phyloP scores from a whole-genome alignment of 2,329 filamentous ascomycete species.

The Colletotrichum sojae region DNA sequence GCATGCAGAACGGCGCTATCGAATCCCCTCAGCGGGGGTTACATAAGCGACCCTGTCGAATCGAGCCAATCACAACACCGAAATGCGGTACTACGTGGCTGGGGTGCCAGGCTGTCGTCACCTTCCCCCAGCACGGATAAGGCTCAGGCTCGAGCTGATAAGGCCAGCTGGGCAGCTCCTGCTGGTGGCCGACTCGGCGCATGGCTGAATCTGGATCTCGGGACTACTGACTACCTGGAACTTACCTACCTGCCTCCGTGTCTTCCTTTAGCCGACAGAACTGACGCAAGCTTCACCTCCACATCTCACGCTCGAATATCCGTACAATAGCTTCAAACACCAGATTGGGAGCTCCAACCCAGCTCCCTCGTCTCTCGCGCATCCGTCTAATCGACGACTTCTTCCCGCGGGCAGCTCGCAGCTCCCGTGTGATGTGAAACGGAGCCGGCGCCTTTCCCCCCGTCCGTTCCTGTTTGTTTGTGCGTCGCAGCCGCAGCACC shows the following conservation, averaged over 20 bases:
- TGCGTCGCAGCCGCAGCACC: constrained; percentile 29
- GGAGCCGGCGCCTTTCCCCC: constrained; percentile 24
- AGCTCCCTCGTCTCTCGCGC: neutral
- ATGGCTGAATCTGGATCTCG: constrained; percentile 17
- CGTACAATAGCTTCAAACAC: constrained; percentile 14
- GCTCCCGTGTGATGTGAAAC: constrained; percentile 41
- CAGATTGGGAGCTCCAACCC: constrained; percentile 3
- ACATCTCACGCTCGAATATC: constrained; percentile 9
- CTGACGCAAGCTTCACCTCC: constrained; percentile 10
- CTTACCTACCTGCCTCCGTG: neutral
- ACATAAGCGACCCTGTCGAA: constrained; percentile 10
- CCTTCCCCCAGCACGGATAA: constrained; percentile 40
- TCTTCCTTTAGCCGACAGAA: constrained; percentile 2
- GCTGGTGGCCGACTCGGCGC: constrained; percentile 20
- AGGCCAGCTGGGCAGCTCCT: constrained; percentile 38
- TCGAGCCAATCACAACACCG: constrained; percentile 17
- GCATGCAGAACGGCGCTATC: constrained; percentile 7
- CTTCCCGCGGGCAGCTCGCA: constrained; percentile 13
- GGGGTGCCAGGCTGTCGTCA: constrained; percentile 38
- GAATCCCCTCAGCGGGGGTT: constrained; percentile 6
- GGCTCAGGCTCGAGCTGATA: constrained; percentile 37
- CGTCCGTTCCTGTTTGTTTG: constrained; percentile 31
- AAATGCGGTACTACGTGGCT: constrained; percentile 27
- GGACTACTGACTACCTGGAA: neutral
- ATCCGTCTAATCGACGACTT: constrained; percentile 9